Evolutionary conservation across 2,329 filamentous ascomycete species (phyloP).

Genomic region (Paracamarosporium sp.): DNA sequence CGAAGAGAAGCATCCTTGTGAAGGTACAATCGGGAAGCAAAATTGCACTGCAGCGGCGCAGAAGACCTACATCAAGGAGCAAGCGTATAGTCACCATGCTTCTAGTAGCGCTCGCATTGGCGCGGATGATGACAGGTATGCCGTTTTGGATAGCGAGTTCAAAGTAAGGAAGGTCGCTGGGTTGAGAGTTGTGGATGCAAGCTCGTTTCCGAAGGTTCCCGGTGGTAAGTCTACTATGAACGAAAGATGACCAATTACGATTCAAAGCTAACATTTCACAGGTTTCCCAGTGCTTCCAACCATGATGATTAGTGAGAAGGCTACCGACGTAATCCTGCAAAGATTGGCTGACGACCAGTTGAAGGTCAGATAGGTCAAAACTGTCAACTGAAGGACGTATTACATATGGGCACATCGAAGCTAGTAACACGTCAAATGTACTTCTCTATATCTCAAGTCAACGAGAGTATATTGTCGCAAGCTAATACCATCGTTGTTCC

Average conservation of each 20-base stretch:
- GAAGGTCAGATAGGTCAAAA: neutral
- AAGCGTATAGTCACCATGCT: slow-evolving; percentile 26
- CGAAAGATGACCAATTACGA: neutral
- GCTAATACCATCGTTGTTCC: too few species aligned
- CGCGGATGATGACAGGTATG: slow-evolving; percentile 17
- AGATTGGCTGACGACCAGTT: neutral
- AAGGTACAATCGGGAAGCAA: slow-evolving; percentile 60
- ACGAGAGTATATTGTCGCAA: too few species aligned
- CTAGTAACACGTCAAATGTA: neutral
- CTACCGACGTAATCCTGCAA: slow-evolving; percentile 58
- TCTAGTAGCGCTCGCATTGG: slow-evolving; percentile 22
- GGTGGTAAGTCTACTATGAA: slow-evolving; percentile 43
- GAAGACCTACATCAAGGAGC: slow-evolving; percentile 34
- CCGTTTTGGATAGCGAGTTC: slow-evolving; percentile 25
- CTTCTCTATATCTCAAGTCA: neutral
- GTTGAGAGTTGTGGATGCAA: slow-evolving; percentile 28
- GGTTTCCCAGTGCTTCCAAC: slow-evolving; percentile 12
- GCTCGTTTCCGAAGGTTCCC: slow-evolving; percentile 42
- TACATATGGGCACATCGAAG: neutral
- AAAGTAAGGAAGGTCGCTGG: slow-evolving; percentile 17
- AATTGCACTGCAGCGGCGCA: slow-evolving; percentile 46
- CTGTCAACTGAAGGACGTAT: neutral
- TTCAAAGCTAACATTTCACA: neutral
- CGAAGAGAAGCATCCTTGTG: slow-evolving; percentile 56
- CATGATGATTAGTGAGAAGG: slow-evolving; percentile 56